Evolutionary conservation across 805 yeast species (phyloP).

Genomic region (Spathaspora girioi): DNA sequence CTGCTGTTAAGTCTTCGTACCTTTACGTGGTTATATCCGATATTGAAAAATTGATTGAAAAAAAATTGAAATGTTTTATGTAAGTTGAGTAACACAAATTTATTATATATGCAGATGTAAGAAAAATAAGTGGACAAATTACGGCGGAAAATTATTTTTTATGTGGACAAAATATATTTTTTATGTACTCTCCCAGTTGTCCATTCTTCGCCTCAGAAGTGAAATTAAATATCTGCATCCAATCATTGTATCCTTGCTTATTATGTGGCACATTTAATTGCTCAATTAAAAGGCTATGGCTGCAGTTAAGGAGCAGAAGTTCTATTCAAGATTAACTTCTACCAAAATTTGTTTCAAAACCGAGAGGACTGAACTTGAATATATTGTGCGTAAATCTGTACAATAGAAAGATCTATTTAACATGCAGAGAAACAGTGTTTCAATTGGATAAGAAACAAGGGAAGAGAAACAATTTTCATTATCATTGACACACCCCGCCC

Average conservation of each 20-base stretch:
- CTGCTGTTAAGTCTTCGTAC: not conserved
- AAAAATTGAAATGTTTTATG: slow-evolving; percentile 1
- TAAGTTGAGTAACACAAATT: not conserved
- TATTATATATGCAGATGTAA: not conserved
- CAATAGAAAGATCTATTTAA: not conserved
- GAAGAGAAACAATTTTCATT: not conserved
- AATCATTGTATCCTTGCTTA: not conserved
- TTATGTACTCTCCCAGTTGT: not conserved
- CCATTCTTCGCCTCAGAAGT: not conserved
- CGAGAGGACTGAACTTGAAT: too few relatives aligned
- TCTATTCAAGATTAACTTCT: too few relatives aligned
- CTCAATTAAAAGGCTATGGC: not conserved
- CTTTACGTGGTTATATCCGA: not conserved
- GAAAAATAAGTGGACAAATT: not conserved
- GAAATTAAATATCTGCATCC: not conserved
- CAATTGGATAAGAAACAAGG: not conserved
- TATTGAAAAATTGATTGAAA: not conserved
- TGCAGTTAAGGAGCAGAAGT: not conserved
- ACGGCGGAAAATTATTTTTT: slow-evolving; percentile 1
- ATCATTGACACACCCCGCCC: not conserved
- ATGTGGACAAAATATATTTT: not conserved
- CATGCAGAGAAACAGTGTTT: not conserved
- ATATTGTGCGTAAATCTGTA: too few relatives aligned
- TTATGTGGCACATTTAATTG: not conserved
- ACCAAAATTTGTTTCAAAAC: too few relatives aligned